A percentile compares a stretch with the other conserved stretches of the same genome.
phyloP scores from a whole-genome alignment of 2,329 filamentous ascomycete genomes.

The Fragosphaeria purpurea region DNA sequence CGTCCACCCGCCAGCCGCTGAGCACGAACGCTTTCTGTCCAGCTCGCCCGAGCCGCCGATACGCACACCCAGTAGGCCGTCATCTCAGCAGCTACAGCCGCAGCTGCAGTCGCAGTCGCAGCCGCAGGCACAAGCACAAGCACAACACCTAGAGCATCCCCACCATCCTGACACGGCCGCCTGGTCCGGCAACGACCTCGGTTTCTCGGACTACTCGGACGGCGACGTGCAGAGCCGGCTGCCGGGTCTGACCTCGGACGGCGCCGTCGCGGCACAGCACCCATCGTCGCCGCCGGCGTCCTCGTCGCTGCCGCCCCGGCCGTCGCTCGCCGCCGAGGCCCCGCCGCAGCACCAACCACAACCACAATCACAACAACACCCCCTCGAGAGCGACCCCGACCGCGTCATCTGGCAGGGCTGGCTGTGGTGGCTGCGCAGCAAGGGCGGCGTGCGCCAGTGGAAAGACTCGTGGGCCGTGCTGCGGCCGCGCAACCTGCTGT shows the following conservation, averaged over 20 bases:
- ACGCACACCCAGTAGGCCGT: constrained; percentile 39
- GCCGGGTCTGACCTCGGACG: constrained; percentile 43
- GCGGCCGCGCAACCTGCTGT: constrained; percentile 69
- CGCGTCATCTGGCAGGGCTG: constrained; percentile 91
- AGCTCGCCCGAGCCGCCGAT: constrained; percentile 53
- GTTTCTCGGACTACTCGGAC: constrained; percentile 83
- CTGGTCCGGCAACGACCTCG: constrained; percentile 54
- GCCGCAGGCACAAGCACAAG: constrained; percentile 23
- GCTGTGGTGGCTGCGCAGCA: constrained; percentile 74
- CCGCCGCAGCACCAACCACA: constrained; percentile 33
- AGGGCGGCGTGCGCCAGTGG: constrained; percentile 80
- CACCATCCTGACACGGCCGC: constrained; percentile 51
- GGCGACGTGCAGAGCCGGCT: constrained; percentile 36
- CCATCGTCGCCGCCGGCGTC: constrained; percentile 22
- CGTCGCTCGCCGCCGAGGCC: constrained; percentile 39
- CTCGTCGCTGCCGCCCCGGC: not conserved
- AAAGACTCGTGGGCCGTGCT: constrained; percentile 91
- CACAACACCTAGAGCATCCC: constrained; percentile 2
- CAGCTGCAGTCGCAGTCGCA: not conserved
- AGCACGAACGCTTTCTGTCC: constrained; percentile 36
- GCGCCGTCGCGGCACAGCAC: constrained; percentile 24
- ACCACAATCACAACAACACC: constrained; percentile 15
- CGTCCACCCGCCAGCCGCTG: constrained; percentile 8
- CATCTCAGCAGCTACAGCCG: constrained; percentile 18
- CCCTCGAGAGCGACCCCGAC: constrained; percentile 58